Evolutionary conservation across 345 rosid genomes (phyloP).

Genomic region (Ceriops zippeliana): DNA sequence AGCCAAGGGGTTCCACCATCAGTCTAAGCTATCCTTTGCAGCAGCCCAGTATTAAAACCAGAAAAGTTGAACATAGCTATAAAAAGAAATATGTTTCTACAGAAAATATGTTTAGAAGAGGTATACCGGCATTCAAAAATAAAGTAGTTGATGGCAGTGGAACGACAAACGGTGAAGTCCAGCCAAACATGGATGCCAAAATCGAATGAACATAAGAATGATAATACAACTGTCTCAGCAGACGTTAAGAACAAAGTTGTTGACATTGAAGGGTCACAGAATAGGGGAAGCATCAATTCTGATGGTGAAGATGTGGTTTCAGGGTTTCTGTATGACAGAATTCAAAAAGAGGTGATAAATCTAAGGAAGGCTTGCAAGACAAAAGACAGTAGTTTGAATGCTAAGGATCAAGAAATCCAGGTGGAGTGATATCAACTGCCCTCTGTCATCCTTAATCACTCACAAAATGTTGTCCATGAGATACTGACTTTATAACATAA

Average conservation of each 20-base stretch:
- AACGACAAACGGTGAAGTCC: conserved; percentile 55
- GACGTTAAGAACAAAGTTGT: conserved; percentile 22
- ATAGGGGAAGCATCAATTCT: conserved; percentile 24
- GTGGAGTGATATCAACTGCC: conserved; percentile 24
- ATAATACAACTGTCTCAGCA: conserved; percentile 5
- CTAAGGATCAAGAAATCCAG: conserved; percentile 79
- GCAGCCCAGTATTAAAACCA: conserved; percentile 39
- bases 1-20: conserved; percentile 52
- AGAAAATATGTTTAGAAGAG: conserved; percentile 35
- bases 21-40: conserved; percentile 38
- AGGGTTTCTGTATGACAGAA: conserved; percentile 78
- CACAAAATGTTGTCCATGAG: conserved; percentile 1
- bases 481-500: not conserved
- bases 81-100: conserved; percentile 30
- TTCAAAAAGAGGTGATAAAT: conserved; percentile 75
- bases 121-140: conserved; percentile 54
- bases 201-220: conserved; percentile 21
- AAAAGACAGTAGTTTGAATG: conserved; percentile 50
- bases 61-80: conserved; percentile 20
- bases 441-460: not conserved
- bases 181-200: conserved; percentile 26
- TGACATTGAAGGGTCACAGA: conserved; percentile 29
- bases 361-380: conserved; percentile 64
- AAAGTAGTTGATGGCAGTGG: conserved; percentile 48
- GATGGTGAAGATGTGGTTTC: conserved; percentile 58